A percentile compares a stretch with the other conserved stretches of the same genome.
Conservation (phyloP, 345 rosid species). For the Crucihimalaya himalaica region DNA sequence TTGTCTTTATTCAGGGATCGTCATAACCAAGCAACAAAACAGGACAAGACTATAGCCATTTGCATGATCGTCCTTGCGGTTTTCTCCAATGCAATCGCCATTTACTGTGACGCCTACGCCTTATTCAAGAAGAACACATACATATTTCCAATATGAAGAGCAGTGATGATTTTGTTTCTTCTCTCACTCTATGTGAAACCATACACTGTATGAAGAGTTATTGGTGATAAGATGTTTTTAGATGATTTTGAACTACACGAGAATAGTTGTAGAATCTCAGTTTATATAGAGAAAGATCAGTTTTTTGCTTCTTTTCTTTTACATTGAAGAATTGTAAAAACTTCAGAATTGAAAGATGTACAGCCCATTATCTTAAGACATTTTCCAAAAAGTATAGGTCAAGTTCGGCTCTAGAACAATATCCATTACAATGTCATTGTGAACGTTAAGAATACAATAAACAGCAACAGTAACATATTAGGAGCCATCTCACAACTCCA, state of each 20-base stretch:
- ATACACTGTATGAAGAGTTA: neutral
- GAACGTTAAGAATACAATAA: slow-evolving; percentile 7
- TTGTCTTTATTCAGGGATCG: slow-evolving; percentile 56
- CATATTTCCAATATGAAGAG: neutral
- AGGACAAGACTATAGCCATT: slow-evolving; percentile 61
- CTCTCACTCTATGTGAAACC: neutral
- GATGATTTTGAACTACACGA: neutral
- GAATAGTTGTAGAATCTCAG: slow-evolving; percentile 15
- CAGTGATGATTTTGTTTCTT: neutral
- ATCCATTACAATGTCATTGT: slow-evolving; percentile 19
- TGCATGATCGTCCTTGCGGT: slow-evolving; percentile 84
- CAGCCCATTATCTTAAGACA: neutral
- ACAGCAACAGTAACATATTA: slow-evolving; percentile 11
- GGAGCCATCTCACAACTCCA: slow-evolving; percentile 3
- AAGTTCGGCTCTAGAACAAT: neutral
- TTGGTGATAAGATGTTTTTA: neutral
- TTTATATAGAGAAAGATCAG: neutral
- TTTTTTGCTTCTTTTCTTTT: neutral
- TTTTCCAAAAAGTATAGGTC: too few relatives aligned
- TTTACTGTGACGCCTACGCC: slow-evolving; percentile 73
- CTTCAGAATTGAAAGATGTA: neutral
- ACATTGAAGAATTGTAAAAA: neutral
- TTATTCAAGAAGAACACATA: slow-evolving; percentile 50
- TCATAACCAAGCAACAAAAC: slow-evolving; percentile 65
- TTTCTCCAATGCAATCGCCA: slow-evolving; percentile 69